Evolutionary conservation across 345 rosid genomes (phyloP).

Genomic region (Citrus maxima): DNA sequence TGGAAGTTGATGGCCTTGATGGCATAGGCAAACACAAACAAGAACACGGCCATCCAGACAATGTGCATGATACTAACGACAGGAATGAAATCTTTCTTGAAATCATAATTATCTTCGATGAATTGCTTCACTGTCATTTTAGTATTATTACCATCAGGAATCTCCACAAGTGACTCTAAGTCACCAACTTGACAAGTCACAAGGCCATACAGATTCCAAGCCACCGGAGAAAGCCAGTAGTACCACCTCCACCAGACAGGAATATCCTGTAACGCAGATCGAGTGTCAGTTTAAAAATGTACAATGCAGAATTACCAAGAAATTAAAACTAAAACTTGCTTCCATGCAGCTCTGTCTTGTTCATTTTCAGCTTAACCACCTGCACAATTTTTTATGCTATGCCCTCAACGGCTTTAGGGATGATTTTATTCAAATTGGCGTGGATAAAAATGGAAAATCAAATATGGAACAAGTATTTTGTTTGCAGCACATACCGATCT

Average conservation of each 20-base stretch:
- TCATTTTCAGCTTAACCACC: background rate
- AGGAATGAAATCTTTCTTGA: slow-evolving; percentile 57
- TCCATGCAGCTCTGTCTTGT: background rate
- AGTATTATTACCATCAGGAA: slow-evolving; percentile 34
- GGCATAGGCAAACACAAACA: slow-evolving; percentile 49
- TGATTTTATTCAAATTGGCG: no score
- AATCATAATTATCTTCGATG: slow-evolving; percentile 47
- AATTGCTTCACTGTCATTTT: slow-evolving; percentile 30
- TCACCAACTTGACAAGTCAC: slow-evolving; percentile 77
- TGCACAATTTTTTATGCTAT: background rate
- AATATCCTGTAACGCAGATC: slow-evolving; percentile 42
- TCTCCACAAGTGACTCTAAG: slow-evolving; percentile 15
- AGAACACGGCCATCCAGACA: slow-evolving; percentile 40
- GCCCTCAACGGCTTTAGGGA: background rate
- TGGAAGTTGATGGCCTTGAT: slow-evolving; percentile 68
- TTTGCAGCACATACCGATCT: slow-evolving; percentile 41
- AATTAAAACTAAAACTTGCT: background rate
- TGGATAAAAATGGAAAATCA: background rate
- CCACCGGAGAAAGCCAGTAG: slow-evolving; percentile 74
- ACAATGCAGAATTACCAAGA: no score
- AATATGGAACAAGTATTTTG: background rate
- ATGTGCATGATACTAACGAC: slow-evolving; percentile 54
- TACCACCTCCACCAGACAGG: slow-evolving; percentile 97
- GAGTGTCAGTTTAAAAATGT: background rate
- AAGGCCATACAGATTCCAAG: slow-evolving; percentile 81